Evolutionary conservation across 164 flowering plant species (phyloP).

Genomic region (Annona cherimola): DNA sequence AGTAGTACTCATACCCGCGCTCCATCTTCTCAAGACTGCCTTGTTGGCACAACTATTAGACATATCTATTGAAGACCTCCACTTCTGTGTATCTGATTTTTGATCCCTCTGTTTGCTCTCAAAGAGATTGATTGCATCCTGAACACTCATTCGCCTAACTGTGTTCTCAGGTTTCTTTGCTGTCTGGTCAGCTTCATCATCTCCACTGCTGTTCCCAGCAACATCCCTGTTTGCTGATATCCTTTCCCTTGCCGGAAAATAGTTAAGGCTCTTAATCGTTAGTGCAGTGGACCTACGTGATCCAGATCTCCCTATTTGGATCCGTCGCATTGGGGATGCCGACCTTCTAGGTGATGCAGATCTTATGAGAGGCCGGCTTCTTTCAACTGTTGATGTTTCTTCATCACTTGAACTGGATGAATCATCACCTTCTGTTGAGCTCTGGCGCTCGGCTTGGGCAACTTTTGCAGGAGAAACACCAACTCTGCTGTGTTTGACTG

Average conservation of each 20-base stretch:
- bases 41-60: constrained; percentile 32
- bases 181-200: constrained; percentile 42
- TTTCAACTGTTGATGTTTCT: constrained; percentile 45
- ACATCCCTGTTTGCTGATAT: constrained; percentile 33
- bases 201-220: constrained; percentile 44
- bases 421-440: constrained; percentile 58
- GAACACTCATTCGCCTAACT: constrained; percentile 67
- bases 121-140: constrained; percentile 83
- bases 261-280: constrained; percentile 67
- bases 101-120: constrained; percentile 80
- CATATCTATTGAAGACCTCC: constrained; percentile 30
- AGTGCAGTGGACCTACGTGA: constrained; percentile 66
- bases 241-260: constrained; percentile 56
- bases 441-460: constrained; percentile 59
- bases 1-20: constrained; percentile 54
- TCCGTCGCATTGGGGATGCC: constrained; percentile 87
- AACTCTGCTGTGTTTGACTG: constrained; percentile 36
- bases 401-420: constrained; percentile 60
- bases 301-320: constrained; percentile 79
- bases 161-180: constrained; percentile 41
- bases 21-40: constrained; percentile 88
- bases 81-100: constrained; percentile 36
- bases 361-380: constrained; percentile 62
- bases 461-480: constrained; percentile 75
- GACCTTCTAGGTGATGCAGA: constrained; percentile 79